A percentile compares a stretch with the other conserved stretches of the same genome.
Conservation (phyloP, 2,329 filamentous ascomycete species). For the Phaeoacremonium minimum region DNA sequence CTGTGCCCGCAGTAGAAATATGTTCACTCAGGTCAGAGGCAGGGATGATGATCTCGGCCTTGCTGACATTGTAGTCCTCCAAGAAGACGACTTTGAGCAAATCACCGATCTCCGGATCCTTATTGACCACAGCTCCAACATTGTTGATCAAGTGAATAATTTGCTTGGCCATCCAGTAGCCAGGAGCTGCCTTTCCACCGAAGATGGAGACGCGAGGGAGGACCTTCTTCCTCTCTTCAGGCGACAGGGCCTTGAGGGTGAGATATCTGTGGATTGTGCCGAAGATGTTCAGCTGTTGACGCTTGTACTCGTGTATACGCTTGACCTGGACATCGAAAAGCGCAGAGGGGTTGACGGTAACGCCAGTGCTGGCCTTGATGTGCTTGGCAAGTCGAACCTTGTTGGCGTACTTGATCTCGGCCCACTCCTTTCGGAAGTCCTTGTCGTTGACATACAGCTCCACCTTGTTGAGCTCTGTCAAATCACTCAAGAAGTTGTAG, state of each 20-base stretch:
- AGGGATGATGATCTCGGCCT: conserved; percentile 93
- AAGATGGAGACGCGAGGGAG: conserved; percentile 91
- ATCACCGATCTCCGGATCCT: conserved; percentile 86
- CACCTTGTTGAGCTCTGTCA: conserved; percentile 80
- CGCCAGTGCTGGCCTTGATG: conserved; percentile 76
- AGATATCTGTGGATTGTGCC: conserved; percentile 95
- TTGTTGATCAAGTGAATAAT: conserved; percentile 96
- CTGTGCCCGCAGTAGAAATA: conserved; percentile 95
- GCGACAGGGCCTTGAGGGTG: conserved; percentile 76
- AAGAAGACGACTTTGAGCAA: conserved; percentile 95
- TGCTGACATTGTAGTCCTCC: conserved; percentile 98
- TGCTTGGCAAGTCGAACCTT: conserved; percentile 89
- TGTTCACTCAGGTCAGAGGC: conserved; percentile 97
- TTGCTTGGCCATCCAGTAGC: conserved; percentile 99
- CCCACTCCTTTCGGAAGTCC: conserved; percentile 89
- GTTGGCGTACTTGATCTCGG: conserved; percentile 94
- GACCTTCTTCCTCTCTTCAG: conserved; percentile 82
- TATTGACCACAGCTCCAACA: conserved; percentile 86
- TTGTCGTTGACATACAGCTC: conserved; percentile 83
- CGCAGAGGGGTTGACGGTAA: conserved; percentile 80
- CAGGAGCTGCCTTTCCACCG: conserved; percentile 93
- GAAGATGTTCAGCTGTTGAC: conserved; percentile 98
- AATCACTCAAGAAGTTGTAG: conserved; percentile 81
- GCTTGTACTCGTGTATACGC: conserved; percentile 98
- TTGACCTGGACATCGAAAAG: conserved; percentile 98